Conservation (phyloP, 306 rosid genomes). For the Macrotyloma uniflorum region DNA sequence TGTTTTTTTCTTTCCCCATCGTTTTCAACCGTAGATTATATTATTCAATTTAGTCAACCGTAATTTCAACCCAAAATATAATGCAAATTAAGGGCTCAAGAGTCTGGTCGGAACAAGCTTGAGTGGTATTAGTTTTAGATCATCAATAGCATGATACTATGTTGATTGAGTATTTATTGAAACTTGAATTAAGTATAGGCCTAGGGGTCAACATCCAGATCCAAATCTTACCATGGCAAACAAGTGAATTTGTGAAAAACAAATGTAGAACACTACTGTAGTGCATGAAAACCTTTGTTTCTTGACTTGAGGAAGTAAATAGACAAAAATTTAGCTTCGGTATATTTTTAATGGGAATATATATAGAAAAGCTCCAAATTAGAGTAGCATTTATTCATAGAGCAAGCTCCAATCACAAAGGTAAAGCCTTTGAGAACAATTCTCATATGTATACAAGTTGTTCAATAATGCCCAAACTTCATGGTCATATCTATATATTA, state of each 20-base stretch:
- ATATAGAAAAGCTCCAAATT: constrained; percentile 31
- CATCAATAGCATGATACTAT: background rate
- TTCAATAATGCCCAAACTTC: constrained; percentile 18
- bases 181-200: background rate
- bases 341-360: background rate
- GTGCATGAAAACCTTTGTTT: background rate
- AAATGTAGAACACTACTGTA: background rate
- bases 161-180: background rate
- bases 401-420: constrained; percentile 45
- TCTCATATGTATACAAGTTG: constrained; percentile 32
- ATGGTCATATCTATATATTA: constrained; percentile 32
- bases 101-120: background rate
- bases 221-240: background rate
- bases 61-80: background rate
- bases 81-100: background rate
- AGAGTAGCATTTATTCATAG: constrained; percentile 38
- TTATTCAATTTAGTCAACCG: constrained; percentile 1
- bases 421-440: constrained; percentile 45
- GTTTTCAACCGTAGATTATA: background rate
- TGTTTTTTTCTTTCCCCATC: background rate
- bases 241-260: background rate
- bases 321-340: background rate
- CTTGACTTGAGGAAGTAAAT: background rate
- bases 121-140: background rate
- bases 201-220: background rate